These are phyloP conservation scores for Cicer judaicum DNA, from an alignment of 306 rosid genomes.

Conservation along the genomic window DNA sequence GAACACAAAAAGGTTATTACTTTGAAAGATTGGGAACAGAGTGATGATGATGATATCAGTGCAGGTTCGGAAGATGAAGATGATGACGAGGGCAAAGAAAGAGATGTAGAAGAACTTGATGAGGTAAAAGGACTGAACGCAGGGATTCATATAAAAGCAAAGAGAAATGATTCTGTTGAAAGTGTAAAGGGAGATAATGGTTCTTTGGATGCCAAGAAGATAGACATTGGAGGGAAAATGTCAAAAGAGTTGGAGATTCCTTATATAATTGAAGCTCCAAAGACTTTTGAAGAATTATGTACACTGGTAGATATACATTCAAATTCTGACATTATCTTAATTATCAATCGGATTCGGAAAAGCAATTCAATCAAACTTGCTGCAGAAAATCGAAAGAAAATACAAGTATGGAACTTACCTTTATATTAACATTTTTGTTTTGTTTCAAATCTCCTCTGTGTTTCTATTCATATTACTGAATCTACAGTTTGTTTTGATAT, in stretches of 20 bases:
- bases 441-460: constrained; percentile 30
- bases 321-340: constrained; percentile 62
- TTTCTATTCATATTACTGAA: background rate
- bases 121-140: constrained; percentile 39
- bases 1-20: constrained; percentile 49
- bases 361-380: constrained; percentile 85
- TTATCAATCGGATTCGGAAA: constrained; percentile 80
- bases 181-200: constrained; percentile 48
- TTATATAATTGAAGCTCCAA: constrained; percentile 89
- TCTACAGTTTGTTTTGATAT: constrained; percentile 10
- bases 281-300: constrained; percentile 69
- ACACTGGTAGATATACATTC: constrained; percentile 62
- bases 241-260: constrained; percentile 66
- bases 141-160: constrained; percentile 34
- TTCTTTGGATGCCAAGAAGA: constrained; percentile 53
- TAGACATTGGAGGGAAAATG: constrained; percentile 50
- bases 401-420: constrained; percentile 67
- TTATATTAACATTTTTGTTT: constrained; percentile 27
- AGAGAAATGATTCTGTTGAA: constrained; percentile 45
- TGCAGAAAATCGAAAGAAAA: constrained; percentile 84
- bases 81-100: constrained; percentile 43
- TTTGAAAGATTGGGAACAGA: constrained; percentile 91
- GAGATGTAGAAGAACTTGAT: constrained; percentile 38
- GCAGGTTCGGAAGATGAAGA: constrained; percentile 58
- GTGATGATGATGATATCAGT: constrained; percentile 75